Percentiles rank a stretch among this genome's conserved stretches.
Conservation (phyloP, 2,329 filamentous ascomycete species). For the Sphaerulina populicola region DNA sequence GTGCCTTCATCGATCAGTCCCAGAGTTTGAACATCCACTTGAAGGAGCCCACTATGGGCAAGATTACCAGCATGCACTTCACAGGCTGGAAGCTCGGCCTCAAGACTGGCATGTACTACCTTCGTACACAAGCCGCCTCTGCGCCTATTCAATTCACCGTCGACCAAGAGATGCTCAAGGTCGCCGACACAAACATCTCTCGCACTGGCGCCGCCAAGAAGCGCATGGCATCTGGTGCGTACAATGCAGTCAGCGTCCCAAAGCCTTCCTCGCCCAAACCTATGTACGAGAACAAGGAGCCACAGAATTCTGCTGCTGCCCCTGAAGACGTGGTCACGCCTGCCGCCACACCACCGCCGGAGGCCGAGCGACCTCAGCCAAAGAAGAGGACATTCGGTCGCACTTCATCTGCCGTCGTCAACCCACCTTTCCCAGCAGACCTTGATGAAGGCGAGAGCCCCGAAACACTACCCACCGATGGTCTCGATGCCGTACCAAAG, state of each 20-base stretch:
- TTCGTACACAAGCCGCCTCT: slow-evolving; percentile 92
- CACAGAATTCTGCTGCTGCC: slow-evolving; percentile 34
- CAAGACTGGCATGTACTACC: slow-evolving; percentile 99
- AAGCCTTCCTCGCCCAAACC: slow-evolving; percentile 58
- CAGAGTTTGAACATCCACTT: slow-evolving; percentile 99
- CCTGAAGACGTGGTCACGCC: slow-evolving; percentile 61
- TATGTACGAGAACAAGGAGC: slow-evolving; percentile 54
- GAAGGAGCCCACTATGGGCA: slow-evolving; percentile 98
- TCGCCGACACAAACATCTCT: slow-evolving; percentile 70
- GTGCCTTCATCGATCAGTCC: slow-evolving; percentile 97
- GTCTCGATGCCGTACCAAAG: slow-evolving; percentile 48
- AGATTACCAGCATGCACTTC: slow-evolving; percentile 99
- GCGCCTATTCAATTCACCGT: slow-evolving; percentile 98
- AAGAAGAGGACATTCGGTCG: slow-evolving; percentile 35
- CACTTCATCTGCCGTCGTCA: slow-evolving; percentile 46
- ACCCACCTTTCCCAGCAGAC: slow-evolving; percentile 67
- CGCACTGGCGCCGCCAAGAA: slow-evolving; percentile 60
- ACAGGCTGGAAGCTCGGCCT: slow-evolving; percentile 97
- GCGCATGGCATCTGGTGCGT: slow-evolving; percentile 47
- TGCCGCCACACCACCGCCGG: slow-evolving; percentile 56
- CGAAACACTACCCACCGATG: slow-evolving; percentile 66
- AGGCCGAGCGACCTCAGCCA: slow-evolving; percentile 40
- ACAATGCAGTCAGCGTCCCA: slow-evolving; percentile 38
- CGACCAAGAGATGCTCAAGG: slow-evolving; percentile 87
- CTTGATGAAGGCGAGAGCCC: slow-evolving; percentile 69